Base-by-base conservation (phyloP, 2,329 filamentous ascomycete genomes). In the Xylaria multiplex region DNA sequence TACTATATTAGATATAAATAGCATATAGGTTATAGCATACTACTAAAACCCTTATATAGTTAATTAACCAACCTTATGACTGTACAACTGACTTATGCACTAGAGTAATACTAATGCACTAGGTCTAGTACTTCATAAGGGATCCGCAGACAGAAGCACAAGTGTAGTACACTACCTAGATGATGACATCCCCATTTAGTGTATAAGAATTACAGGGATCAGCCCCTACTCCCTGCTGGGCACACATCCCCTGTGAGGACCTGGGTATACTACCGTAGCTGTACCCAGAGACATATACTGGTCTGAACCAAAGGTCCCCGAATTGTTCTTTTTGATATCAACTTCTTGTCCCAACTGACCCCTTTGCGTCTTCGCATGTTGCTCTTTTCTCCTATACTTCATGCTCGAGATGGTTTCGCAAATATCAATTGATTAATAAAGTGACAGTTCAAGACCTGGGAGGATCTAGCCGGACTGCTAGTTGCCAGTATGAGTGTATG, bases 401-500 rank as follows among this genome's bases (percentile, higher is more conserved):
- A 45, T 45, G 56, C 64, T 69, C 72, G 72, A 73, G 62, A 75
- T 75, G 74, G 37, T 73, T 72, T 67, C 59, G 43, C 57, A 59
- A 52, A 49, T 19, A 59, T 43, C 61, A 32, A 69, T 63, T 66
- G 37, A 65, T 53, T 68, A 70, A 55, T 71, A 72, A 66, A 66
- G 65, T 68, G 64, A 71, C 69, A 70, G 68, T 67, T 69, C 54
- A 69, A 58, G 66, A 64, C 64, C 67, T 54, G 60, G 66, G 66
- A 69, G 54, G 45, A 65, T 49, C 59, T 54, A 53, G 55, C 49
- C 56, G 32, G 60, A 67, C 24, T 49, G 62, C 55, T 42, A 55
- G 58, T 65, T 63, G 68, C 66, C 70, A 76, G 70, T 60, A 76
- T 76, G 74, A 75, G 70, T 72, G 74, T 76, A 66, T 30, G 73